Base-by-base conservation (phyloP, 139 green algal species). In the Chlorella sp. region DNA sequence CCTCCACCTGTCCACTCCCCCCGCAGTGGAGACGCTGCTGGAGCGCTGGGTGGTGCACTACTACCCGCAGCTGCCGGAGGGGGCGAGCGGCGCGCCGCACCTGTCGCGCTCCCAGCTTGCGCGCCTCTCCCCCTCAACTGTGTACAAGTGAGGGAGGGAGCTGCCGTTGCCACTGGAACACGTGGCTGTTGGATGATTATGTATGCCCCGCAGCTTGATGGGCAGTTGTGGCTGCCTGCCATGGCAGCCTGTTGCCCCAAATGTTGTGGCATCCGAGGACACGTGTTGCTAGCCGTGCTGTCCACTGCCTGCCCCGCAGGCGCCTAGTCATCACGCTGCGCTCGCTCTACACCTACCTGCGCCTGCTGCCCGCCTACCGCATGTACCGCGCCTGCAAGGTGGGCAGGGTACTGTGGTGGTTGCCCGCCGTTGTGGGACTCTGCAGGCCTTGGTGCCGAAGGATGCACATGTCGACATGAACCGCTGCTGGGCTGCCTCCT, bases 281-380 rank as follows among this genome's bases (percentile, higher is more conserved):
- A 19, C 46, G 11, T 54, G 8, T 8, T 54, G 46, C 46, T 19
- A 54, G 51, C 51, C 51, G 4, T 60, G n/a, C n/a, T n/a, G 51
- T 11, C 51, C 51, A 8, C 46, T 54, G 11, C 24, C 51, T 16
- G 13, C 51, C 51, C 24, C 51, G 51, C 51, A 60, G 51, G 51
- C 88, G 90, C 51, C 84, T 93, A 46, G 85, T 91, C 41, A 85
- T 97, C 56, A 83, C 95, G 70, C 64, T 96, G 20, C 88, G 94
- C 36, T 92, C 94, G 3, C 86, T 97, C 46, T 94, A 92, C 89
- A 92, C 79, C 60, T 94, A 95, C 73, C 83, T 94, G 28, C 91
- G 94, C 17, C 51, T 95, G 9, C 87, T 97, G 80, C 94, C 94
- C 48, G 94, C 94, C 0, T 94, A 95, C 87, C 87, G 88, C 76